phyloP scores from a whole-genome alignment of 306 rosid species.

The Hylodesmum podocarpum region DNA sequence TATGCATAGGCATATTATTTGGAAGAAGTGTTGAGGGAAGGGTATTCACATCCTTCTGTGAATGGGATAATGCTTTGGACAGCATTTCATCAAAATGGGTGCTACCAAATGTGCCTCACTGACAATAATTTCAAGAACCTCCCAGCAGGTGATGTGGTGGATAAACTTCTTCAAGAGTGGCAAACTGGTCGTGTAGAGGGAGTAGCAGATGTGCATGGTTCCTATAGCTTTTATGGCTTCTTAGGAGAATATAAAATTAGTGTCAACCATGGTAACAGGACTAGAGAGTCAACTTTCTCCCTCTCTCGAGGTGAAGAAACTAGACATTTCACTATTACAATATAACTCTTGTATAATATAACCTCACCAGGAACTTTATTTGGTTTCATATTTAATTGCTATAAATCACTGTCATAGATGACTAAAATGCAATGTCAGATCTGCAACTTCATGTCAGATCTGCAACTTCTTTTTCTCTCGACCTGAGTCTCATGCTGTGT shows the following conservation, averaged over 20 bases:
- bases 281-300: conserved; percentile 57
- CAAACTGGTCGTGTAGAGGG: conserved; percentile 49
- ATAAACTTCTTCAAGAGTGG: conserved; percentile 81
- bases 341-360: conserved; percentile 11
- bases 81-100: conserved; percentile 74
- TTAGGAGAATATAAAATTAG: conserved; percentile 66
- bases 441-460: neutral
- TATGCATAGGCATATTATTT: conserved; percentile 54
- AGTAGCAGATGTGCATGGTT: conserved; percentile 61
- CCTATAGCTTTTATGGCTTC: conserved; percentile 78
- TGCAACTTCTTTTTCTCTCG: no score
- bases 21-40: conserved; percentile 82
- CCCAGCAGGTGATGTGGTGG: conserved; percentile 79
- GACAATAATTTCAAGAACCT: conserved; percentile 65
- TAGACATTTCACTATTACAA: conserved; percentile 54
- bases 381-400: neutral
- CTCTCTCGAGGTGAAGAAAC: conserved; percentile 67
- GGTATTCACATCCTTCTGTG: conserved; percentile 80
- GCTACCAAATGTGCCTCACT: conserved; percentile 90
- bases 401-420: neutral
- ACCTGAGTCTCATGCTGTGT: no score
- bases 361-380: neutral
- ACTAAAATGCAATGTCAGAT: neutral
- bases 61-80: conserved; percentile 94
- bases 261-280: conserved; percentile 46